These are phyloP conservation scores for Aspergillus pseudoterreus DNA, from an alignment of 2,329 filamentous ascomycete species.

Conservation along the genomic window DNA sequence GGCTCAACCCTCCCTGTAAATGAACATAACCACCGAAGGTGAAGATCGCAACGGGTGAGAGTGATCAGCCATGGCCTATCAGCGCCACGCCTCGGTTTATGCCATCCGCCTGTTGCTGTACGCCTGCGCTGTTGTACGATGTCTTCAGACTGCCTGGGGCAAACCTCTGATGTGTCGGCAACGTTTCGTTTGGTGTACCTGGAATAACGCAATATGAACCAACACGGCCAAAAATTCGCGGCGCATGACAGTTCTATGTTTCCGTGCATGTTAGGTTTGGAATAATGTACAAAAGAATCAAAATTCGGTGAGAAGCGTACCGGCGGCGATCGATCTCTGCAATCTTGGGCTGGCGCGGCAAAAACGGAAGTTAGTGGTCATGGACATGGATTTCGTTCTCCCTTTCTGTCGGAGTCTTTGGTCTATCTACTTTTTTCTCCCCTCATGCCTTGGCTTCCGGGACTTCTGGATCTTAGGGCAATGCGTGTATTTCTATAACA, in stretches of 20 bases:
- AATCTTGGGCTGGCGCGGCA: constrained; percentile 9
- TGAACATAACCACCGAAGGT: constrained; percentile 19
- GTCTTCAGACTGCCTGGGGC: constrained; percentile 10
- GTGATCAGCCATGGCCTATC: constrained; percentile 7
- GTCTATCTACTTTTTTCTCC: constrained; percentile 13
- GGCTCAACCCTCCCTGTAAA: constrained; percentile 36
- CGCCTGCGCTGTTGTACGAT: constrained; percentile 1
- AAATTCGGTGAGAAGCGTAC: background rate
- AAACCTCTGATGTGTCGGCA: background rate
- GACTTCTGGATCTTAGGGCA: constrained; percentile 22
- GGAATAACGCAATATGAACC: too few species aligned
- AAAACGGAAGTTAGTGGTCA: constrained; percentile 7
- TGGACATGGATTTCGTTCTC: constrained; percentile 9
- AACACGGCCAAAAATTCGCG: too few species aligned
- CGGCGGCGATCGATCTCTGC: background rate
- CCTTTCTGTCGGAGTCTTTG: constrained; percentile 15
- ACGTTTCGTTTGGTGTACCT: background rate
- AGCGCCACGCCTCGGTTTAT: constrained; percentile 7
- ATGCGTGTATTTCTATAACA: constrained; percentile 36
- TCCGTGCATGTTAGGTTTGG: constrained; percentile 1
- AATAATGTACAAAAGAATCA: constrained; percentile 2
- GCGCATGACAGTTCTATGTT: background rate
- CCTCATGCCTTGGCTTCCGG: constrained; percentile 20
- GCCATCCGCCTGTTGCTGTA: constrained; percentile 8
- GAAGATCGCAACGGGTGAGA: constrained; percentile 17